phyloP scores from a whole-genome alignment of 768 basidiomycete species.

The Scleroderma citrinum region DNA sequence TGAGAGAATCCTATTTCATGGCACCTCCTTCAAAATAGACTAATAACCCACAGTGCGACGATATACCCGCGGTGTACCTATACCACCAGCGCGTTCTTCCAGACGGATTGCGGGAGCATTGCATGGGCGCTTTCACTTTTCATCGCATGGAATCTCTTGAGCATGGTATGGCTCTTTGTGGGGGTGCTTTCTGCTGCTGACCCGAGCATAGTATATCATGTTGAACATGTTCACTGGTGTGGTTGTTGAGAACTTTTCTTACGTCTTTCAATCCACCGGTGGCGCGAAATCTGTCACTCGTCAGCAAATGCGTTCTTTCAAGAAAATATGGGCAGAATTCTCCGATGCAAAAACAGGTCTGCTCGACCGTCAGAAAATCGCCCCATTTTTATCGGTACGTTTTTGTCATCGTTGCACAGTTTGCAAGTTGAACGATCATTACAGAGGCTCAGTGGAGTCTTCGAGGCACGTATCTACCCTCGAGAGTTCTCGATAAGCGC shows the following conservation, averaged over 20 bases:
- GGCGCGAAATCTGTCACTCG: conserved; percentile 79
- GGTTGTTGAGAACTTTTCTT: conserved; percentile 92
- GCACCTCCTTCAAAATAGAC: not conserved
- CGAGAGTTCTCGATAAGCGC: conserved; percentile 54
- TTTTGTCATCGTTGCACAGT: not conserved
- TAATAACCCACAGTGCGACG: conserved; percentile 47
- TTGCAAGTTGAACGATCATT: conserved; percentile 2
- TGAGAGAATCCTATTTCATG: conserved; percentile 30
- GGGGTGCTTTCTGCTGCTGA: conserved; percentile 12
- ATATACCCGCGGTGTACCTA: conserved; percentile 80
- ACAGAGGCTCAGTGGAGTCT: conserved; percentile 79
- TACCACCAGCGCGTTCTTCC: conserved; percentile 34
- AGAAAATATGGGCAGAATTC: conserved; percentile 88
- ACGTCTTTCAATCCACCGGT: conserved; percentile 84
- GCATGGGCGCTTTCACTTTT: conserved; percentile 83
- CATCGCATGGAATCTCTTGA: conserved; percentile 91
- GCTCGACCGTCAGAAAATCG: conserved; percentile 63
- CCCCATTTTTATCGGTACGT: conserved; percentile 78
- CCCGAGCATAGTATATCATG: conserved; percentile 73
- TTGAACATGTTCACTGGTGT: conserved; percentile 96
- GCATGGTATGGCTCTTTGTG: conserved; percentile 59
- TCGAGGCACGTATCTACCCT: conserved; percentile 86
- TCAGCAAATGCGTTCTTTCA: conserved; percentile 91
- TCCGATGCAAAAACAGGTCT: conserved; percentile 75
- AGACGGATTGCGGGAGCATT: conserved; percentile 85